Base-by-base conservation (phyloP, 257 asterid species). In the Fraxinus quadrangulata region DNA sequence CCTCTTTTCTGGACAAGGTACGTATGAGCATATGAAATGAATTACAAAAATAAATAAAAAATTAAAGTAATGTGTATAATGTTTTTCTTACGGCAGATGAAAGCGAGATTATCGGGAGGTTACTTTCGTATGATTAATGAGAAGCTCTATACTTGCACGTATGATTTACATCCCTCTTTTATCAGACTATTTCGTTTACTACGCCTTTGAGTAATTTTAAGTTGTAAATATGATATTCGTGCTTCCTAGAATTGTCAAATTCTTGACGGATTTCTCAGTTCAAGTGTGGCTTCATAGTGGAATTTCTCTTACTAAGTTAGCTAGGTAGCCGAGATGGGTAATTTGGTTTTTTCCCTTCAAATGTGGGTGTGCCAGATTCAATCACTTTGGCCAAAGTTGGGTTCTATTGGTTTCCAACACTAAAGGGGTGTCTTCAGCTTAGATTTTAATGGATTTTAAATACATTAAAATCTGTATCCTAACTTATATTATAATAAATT, bases 91-190 rank as follows among this genome's bases (percentile, higher is more conserved):
- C 73, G 67, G 77, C 84, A 94, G 98, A 94, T 94, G 98, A 94
- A 81, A 82, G 93, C 97, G 45, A 88, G 88, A 78, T 86, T 94
- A 75, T 89, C 97, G 11, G 98, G 97, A 73, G 96, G 98, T 26
- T 92, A 87, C 81, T 94, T 94, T 80, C 98, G 98, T 71, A 92
- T 92, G 97, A 84, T 94, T 72, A 94, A 94, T 85, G 98, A 92
- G 86, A 94, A 92, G 88, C 96, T 94, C 68, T 94, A 94, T 89
- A 92, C 97, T 80, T 94, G 97, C 96, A 86, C 90, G 98, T 92
- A 83, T 9, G 81, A 12, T 49, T 34, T 70, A 56, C 23, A 17
- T 42, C 23, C 19, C 36, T 7, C 6, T 40, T 17, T 76, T 14
- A 47, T 1, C 28, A n/a, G 5, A 56, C 12, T 6, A 17, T 56